Evolutionary conservation across 192 early-diverging fungal genomes (phyloP), one percentile per base, ranked within the genome.

Genomic region (Coemansia sp.): DNA sequence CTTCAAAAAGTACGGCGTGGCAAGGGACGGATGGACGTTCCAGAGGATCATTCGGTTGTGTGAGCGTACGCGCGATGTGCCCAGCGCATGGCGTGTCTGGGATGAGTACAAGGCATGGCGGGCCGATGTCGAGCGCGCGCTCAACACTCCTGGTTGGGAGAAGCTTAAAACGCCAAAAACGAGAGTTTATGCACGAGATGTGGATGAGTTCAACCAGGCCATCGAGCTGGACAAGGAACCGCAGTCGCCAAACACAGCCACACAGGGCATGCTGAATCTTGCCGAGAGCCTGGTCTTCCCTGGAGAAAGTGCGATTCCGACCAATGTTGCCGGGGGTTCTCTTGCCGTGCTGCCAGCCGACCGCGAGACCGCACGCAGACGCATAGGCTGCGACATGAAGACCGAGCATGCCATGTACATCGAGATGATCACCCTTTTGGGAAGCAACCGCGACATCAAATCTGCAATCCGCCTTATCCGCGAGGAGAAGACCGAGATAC

Each of bases 71-170:
- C 87, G 88, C 56, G 73, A 87, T 60, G 69, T 85, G 10, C 79
- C 86, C 12, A 78, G 86, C n/a, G 87, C 88, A 11, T 88, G 86
- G 73, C 85, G 84, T 11, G 83, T 91, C 11, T 93, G 91, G 87
- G 71, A 85, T 56, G 87, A 91, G 56, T 89, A 85, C 77, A 79
- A 89, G 58, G 69, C 77, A 6, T 92, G 90, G 88, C 77, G 79
- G 4, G 61, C 43, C 11, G 71, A 72, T 0, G 79, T 81, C 0
- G 79, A 81, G 53, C 49, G 37, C 50, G 71, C 59, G 56, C 74
- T 81, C 15, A 61, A 70, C 21, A 81, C 79, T 1, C 79, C 79
- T 12, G 79, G 79, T 15, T 58, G 61, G 39, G 74, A 81, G 39
- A 41, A 57, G 44, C 68, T 81, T 1, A 63, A 69, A 18, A n/a